Conservation (phyloP, 2,329 filamentous ascomycete species). For the Nemania sp. region DNA sequence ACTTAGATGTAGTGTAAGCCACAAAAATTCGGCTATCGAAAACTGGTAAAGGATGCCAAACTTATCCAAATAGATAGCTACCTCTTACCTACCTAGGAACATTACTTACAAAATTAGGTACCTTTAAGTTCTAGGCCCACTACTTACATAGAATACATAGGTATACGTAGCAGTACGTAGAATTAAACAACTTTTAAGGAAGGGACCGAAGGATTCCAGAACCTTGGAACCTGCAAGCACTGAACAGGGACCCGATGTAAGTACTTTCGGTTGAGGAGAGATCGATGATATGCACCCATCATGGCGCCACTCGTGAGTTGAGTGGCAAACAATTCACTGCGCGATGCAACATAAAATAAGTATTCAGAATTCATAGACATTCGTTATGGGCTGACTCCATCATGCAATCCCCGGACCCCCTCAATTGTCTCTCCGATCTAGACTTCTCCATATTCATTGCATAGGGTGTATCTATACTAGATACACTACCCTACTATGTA, state of each 20-base stretch:
- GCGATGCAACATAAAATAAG: no score
- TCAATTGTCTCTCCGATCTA: constrained; percentile 28
- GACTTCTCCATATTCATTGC: no score
- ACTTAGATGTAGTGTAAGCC: background rate
- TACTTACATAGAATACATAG: no score
- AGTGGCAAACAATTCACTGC: background rate
- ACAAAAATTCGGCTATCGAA: constrained; percentile 15
- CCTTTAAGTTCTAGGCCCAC: no score
- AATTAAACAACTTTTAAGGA: background rate
- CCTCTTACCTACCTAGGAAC: no score
- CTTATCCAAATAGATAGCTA: constrained; percentile 1
- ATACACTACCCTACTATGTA: background rate
- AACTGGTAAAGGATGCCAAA: constrained; percentile 15
- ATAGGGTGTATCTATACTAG: background rate
- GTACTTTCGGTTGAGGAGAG: background rate
- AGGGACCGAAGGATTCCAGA: constrained; percentile 4
- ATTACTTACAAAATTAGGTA: no score
- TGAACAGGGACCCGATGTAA: no score
- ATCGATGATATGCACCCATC: background rate
- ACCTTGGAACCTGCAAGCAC: constrained; percentile 19
- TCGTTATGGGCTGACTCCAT: constrained; percentile 10
- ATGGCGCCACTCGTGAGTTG: background rate
- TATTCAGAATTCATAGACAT: background rate
- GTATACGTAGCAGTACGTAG: no score
- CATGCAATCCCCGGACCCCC: constrained; percentile 17